Base-by-base conservation (phyloP, 2,329 filamentous ascomycete species). In the Xylaria sp. region DNA sequence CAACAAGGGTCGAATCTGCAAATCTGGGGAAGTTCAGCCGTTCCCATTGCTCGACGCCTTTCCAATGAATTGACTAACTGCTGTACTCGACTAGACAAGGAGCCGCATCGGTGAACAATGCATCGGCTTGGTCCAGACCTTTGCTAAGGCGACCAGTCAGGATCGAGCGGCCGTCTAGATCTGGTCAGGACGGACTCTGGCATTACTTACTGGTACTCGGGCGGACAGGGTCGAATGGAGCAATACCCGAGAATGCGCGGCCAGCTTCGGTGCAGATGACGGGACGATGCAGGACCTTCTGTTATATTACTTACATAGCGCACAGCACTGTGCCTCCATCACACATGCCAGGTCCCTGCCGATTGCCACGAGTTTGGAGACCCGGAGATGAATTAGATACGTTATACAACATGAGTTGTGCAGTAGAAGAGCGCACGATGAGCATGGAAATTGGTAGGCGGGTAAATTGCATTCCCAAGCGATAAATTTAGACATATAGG, bases 181-280 rank as follows among this genome's bases (percentile, higher is more conserved):
- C 45, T 56, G 55, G 65, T 32, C 65, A 48, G 39, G 28, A 53
- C 41, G 55, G 20, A 34, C 39, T 60, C 20, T 39, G 25, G 48
- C 45, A n/a, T 25, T 50, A 25, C 20, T 20, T 50, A 25, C 20
- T 20, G 23, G 15, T n/a, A 60, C 25, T 8, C 28, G 66, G 73
- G 73, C 61, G 50, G 67, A 72, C 71, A 72, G 45, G 70, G 64
- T 65, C 72, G 67, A 66, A 73, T 72, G 65, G 60, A 72, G 72
- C 39, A 52, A 73, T 59, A 52, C 45, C 67, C 69, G 67, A 57
- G 20, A 48, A 60, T 58, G 61, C 32, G 43, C 43, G 36, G 65
- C 58, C 48, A 32, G 59, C 60, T 65, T 66, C 60, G 59, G 67
- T 64, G 63, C 63, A 66, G 41, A 43, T 18, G 34, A 45, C 61